Evolutionary conservation across 202 grass and related monocot species (phyloP).

Genomic region (Dendrocalamus latiflorus): DNA sequence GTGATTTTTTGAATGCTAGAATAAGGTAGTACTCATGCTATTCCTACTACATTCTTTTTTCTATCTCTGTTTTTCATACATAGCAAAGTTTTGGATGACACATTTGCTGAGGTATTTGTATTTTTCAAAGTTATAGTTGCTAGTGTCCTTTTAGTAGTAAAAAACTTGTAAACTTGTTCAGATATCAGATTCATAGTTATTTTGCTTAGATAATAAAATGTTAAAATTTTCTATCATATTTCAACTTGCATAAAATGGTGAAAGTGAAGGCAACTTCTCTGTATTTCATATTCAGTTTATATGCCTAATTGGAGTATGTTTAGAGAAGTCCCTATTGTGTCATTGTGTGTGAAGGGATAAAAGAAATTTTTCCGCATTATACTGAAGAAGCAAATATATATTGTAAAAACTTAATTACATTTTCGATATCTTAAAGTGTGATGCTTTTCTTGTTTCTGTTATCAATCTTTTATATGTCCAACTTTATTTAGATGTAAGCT

Average conservation of each 20-base stretch:
- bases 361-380: neutral
- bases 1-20: neutral
- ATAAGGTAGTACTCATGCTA: neutral
- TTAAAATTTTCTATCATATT: neutral
- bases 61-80: neutral
- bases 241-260: constrained; percentile 13
- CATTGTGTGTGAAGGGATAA: neutral
- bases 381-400: neutral
- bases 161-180: constrained; percentile 7
- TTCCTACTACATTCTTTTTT: neutral
- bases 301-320: neutral
- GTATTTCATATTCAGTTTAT: neutral
- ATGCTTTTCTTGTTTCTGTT: neutral
- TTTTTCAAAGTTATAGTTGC: neutral
- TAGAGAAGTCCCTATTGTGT: neutral
- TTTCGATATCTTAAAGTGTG: neutral
- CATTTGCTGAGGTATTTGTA: neutral
- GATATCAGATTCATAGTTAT: constrained; percentile 1
- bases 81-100: neutral
- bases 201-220: constrained; percentile 2
- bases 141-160: neutral
- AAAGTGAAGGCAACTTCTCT: neutral
- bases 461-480: neutral
- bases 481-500: neutral
- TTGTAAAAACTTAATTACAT: neutral